Evolutionary conservation across 1,139 yeast genomes (phyloP).

Genomic region (Sugiyamaella paludigena): DNA sequence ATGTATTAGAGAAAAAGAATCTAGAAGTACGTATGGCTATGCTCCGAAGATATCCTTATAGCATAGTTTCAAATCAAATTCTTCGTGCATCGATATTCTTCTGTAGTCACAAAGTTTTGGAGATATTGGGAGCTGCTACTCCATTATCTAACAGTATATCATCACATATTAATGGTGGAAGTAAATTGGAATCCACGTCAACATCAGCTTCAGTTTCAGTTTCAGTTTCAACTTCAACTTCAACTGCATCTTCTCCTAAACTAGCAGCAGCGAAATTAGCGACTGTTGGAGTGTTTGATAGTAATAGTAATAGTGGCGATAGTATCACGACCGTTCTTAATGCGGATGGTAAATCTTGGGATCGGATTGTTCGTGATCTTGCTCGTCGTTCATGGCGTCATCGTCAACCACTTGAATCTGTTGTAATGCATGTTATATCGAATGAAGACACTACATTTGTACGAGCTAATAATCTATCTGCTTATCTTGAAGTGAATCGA

Average conservation of each 20-base stretch:
- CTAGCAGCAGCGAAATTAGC: neutral
- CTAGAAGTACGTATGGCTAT: constrained; percentile 78
- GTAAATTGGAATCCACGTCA: too few relatives aligned
- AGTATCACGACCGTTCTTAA: constrained; percentile 18
- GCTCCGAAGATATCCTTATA: constrained; percentile 82
- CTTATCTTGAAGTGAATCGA: constrained; percentile 90
- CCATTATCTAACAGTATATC: too few relatives aligned
- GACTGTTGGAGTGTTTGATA: constrained; percentile 20
- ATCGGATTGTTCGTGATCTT: constrained; percentile 75
- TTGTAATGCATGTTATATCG: constrained; percentile 44
- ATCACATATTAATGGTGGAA: too few relatives aligned
- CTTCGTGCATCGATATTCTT: constrained; percentile 79
- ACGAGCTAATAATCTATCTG: constrained; percentile 73
- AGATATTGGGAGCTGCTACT: constrained; percentile 35
- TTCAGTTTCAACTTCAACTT: neutral
- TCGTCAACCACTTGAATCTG: constrained; percentile 53
- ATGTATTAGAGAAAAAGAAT: constrained; percentile 65
- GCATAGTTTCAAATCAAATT: constrained; percentile 71
- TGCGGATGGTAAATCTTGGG: constrained; percentile 49
- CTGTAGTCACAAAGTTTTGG: constrained; percentile 57
- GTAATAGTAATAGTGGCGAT: constrained; percentile 18
- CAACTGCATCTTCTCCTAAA: neutral
- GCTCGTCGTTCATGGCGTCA: constrained; percentile 94
- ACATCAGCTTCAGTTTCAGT: too few relatives aligned
- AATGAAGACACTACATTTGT: constrained; percentile 55